Percentiles rank a stretch among this genome's conserved stretches.
phyloP scores from a whole-genome alignment of 2,329 filamentous ascomycete genomes.

The Podosphaera fusca region DNA sequence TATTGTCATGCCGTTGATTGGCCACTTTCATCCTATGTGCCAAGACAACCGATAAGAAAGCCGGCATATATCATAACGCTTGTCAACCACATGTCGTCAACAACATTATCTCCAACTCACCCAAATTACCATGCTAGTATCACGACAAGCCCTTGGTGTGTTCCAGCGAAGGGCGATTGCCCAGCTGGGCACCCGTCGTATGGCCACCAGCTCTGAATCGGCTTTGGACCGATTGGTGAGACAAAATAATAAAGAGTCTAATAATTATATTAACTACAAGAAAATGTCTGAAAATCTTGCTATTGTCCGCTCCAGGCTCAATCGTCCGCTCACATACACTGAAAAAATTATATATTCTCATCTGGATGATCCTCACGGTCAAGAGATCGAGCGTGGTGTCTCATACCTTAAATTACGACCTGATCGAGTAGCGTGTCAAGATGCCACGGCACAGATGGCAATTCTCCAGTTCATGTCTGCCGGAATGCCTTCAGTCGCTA shows the following conservation, averaged over 20 bases:
- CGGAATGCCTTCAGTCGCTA: constrained; percentile 85
- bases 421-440: constrained; percentile 95
- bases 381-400: constrained; percentile 86
- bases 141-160: constrained; percentile 44
- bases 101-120: neutral
- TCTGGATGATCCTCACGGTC: constrained; percentile 83
- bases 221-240: constrained; percentile 87
- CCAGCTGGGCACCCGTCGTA: constrained; percentile 40
- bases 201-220: constrained; percentile 72
- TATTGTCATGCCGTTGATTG: neutral
- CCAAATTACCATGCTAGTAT: constrained; percentile 33
- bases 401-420: constrained; percentile 94
- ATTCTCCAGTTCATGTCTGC: constrained; percentile 99
- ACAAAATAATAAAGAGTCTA: constrained; percentile 92
- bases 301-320: constrained; percentile 72
- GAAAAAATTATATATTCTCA: constrained; percentile 99
- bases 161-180: constrained; percentile 36
- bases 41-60: neutral
- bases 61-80: neutral
- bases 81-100: neutral
- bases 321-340: constrained; percentile 79
- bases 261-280: constrained; percentile 97
- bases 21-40: neutral
- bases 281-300: constrained; percentile 97
- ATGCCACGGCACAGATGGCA: constrained; percentile 98